A percentile compares a stretch with the other conserved stretches of the same genome.
phyloP scores from a whole-genome alignment of 768 basidiomycete genomes.

The Podaxis rugospora region DNA sequence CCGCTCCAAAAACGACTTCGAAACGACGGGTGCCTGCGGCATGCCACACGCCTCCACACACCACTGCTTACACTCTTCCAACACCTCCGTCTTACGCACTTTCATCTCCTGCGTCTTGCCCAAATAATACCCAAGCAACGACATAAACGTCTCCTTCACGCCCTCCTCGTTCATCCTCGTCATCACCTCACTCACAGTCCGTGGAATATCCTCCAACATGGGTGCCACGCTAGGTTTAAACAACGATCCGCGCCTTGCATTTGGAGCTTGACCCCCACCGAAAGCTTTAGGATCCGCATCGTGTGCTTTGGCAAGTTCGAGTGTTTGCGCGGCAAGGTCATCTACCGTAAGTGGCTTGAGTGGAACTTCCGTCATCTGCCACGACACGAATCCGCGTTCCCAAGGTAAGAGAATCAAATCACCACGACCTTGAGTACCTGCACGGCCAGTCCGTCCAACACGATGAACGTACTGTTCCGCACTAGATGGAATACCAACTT shows the following conservation, averaged over 20 bases:
- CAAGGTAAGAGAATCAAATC: constrained; percentile 80
- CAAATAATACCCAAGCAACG: constrained; percentile 23
- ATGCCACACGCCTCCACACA: constrained; percentile 19
- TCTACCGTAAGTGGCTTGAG: constrained; percentile 53
- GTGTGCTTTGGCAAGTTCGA: constrained; percentile 38
- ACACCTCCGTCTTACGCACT: constrained; percentile 4
- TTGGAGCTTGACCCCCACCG: constrained; percentile 16
- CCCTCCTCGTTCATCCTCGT: constrained; percentile 41
- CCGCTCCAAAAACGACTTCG: constrained; percentile 14
- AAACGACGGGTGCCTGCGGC: constrained; percentile 10
- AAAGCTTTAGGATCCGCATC: constrained; percentile 41
- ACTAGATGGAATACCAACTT: constrained; percentile 73
- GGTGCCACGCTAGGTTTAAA: constrained; percentile 10
- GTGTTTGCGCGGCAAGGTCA: constrained; percentile 43
- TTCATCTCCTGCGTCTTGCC: constrained; percentile 16
- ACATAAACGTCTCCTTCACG: constrained; percentile 28
- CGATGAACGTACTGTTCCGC: constrained; percentile 82
- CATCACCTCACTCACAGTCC: constrained; percentile 26
- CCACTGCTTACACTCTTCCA: constrained; percentile 16
- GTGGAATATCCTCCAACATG: constrained; percentile 24
- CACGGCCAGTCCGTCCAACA: constrained; percentile 81
- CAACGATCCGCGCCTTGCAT: background rate
- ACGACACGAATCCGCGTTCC: constrained; percentile 66
- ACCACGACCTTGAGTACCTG: constrained; percentile 56
- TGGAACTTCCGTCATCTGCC: constrained; percentile 62